A percentile compares a stretch with the other conserved stretches of the same genome.
Conservation (phyloP, 305 asterid species). For the Fraxinus latifolia region DNA sequence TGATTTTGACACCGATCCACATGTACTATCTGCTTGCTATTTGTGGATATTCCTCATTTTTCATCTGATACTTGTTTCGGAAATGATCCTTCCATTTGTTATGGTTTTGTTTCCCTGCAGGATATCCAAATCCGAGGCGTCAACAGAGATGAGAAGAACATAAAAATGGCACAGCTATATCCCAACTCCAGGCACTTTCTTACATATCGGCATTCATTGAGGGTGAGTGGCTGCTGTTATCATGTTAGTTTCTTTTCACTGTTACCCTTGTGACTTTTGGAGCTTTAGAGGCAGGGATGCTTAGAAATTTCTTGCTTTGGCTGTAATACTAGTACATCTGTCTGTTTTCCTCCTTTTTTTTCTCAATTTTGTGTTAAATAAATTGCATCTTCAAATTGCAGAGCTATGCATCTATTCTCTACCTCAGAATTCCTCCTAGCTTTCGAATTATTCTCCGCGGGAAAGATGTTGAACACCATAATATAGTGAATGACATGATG, state of each 20-base stretch:
- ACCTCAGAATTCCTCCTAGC: conserved; percentile 75
- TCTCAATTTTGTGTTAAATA: neutral
- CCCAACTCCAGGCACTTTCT: conserved; percentile 96
- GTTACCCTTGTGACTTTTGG: conserved; percentile 10
- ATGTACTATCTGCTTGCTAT: conserved; percentile 38
- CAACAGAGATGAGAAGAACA: conserved; percentile 85
- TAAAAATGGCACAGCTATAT: conserved; percentile 70
- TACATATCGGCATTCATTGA: conserved; percentile 85
- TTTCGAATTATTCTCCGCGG: conserved; percentile 92
- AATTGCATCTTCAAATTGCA: conserved; percentile 39
- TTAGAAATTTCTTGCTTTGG: neutral
- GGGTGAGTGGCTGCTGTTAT: conserved; percentile 51
- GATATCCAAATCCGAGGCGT: conserved; percentile 98
- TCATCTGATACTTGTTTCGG: neutral
- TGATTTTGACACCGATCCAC: conserved; percentile 80
- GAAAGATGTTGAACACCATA: conserved; percentile 89
- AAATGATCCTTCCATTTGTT: neutral
- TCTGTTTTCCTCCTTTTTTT: neutral
- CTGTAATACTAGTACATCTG: neutral
- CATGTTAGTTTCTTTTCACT: conserved; percentile 12
- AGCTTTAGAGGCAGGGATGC: conserved; percentile 8
- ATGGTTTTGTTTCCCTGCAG: conserved; percentile 36
- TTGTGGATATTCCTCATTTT: conserved; percentile 15
- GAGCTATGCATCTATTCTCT: conserved; percentile 95
- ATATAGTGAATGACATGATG: conserved; percentile 97